Base-by-base conservation (phyloP, 2,329 filamentous ascomycete genomes). In the Exophiala sp. region DNA sequence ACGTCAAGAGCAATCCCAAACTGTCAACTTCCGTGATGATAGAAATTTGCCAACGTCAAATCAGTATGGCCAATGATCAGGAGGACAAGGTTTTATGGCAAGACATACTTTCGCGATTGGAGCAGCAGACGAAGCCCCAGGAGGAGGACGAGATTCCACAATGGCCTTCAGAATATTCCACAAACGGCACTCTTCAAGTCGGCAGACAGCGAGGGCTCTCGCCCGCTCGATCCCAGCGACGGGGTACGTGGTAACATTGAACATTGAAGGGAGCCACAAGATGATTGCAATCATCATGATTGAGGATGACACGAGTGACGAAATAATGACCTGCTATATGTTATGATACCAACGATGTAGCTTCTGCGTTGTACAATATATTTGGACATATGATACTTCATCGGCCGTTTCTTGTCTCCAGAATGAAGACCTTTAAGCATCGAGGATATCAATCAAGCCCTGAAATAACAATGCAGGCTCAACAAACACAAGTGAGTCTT, bases 41-140 rank as follows among this genome's bases (percentile, higher is more conserved):
- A 10, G 54, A 60, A 46, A 55, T 60, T 6, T 57, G 53, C 33
- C 54, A 60, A 42, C 47, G 55, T 7, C 57, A 60, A 49, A 40
- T 51, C 20, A 52, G 47, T 42, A 57, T 60, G 50, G 47, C 57
- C 18, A 38, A 54, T 35, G 57, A 60, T 33, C 11, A 43, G n/a
- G 57, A 50, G 24, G 57, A 60, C 40, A 54, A 47, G 5, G 40
- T 44, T 16, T 21, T 60, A 4, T 60, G 54, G 54, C 40, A 38
- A 11, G 16, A 33, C 10, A 52, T 49, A 43, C 43, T 60, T 3
- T 11, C 47, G 16, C 14, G 29, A n/a, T 39, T 58, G 33, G 56
- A 55, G 33, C 44, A 53, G 35, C 35, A 55, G n/a, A 55, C 53
- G 18, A 50, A 55, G 42, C 35, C 51, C 32, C 51, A 54, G 29